Percentiles rank a stretch among this genome's conserved stretches.
These are phyloP conservation scores for Clohesyomyces aquaticus DNA, from an alignment of 495 filamentous ascomycete genomes.

Conservation along the genomic window DNA sequence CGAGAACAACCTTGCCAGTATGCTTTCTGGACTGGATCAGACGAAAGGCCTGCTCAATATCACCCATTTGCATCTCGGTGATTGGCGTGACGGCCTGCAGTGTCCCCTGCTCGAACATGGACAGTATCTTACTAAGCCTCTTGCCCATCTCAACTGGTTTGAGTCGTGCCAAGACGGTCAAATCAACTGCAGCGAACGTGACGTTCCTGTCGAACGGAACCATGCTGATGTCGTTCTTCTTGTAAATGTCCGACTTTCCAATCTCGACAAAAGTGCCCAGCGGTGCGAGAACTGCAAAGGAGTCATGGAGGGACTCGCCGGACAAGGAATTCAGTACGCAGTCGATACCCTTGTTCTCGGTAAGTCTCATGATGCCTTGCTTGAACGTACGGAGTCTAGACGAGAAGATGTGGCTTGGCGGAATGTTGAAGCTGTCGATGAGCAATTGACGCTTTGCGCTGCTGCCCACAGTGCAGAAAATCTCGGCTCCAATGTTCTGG, in stretches of 20 bases:
- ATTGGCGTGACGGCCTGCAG: not conserved
- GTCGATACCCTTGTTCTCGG: constrained; percentile 61
- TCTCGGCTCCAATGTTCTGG: constrained; percentile 12
- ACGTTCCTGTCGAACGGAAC: constrained; percentile 1
- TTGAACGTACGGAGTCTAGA: not conserved
- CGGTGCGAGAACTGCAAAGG: constrained; percentile 55
- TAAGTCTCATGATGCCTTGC: constrained; percentile 37
- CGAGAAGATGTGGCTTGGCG: constrained; percentile 1
- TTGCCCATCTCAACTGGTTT: not conserved
- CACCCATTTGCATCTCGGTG: not conserved
- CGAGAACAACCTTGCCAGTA: constrained; percentile 1
- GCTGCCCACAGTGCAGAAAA: constrained; percentile 28
- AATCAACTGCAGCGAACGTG: constrained; percentile 2
- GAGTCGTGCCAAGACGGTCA: not conserved
- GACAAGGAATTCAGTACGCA: constrained; percentile 56
- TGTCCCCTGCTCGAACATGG: not conserved
- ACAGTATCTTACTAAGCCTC: not conserved
- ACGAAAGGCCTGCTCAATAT: not conserved
- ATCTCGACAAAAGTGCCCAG: constrained; percentile 57
- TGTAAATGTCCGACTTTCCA: constrained; percentile 41
- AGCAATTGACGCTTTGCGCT: not conserved
- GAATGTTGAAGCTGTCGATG: constrained; percentile 8
- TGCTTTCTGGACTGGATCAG: not conserved
- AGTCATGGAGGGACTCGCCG: constrained; percentile 51
- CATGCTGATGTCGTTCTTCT: not conserved